Evolutionary conservation across 192 early-diverging fungal genomes (phyloP).

Genomic region (Coemansia aciculifera): DNA sequence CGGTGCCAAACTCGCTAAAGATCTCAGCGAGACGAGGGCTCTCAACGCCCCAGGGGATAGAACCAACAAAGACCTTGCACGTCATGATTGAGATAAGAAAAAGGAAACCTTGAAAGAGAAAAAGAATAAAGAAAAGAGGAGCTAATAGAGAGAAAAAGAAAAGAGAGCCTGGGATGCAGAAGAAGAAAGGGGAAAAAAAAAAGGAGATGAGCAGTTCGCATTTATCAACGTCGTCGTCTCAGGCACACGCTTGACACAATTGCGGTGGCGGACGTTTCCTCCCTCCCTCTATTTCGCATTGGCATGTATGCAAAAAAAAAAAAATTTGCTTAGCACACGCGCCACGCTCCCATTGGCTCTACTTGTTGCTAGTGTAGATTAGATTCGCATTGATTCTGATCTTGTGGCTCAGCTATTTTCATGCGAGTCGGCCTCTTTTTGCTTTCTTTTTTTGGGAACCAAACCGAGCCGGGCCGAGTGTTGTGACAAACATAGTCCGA

Average conservation of each 20-base stretch:
- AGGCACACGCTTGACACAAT: neutral
- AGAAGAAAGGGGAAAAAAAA: conserved; percentile 5
- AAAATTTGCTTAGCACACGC: neutral
- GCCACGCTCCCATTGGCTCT: neutral
- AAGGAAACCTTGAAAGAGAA: neutral
- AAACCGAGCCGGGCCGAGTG: neutral
- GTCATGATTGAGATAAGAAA: conserved; percentile 9
- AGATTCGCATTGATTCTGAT: neutral
- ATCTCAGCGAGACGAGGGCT: conserved; percentile 60
- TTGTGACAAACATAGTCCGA: neutral
- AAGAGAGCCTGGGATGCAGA: neutral
- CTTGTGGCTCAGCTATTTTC: neutral
- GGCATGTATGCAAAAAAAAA: neutral
- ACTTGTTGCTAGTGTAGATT: neutral
- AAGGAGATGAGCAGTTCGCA: neutral
- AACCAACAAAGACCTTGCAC: conserved; percentile 66
- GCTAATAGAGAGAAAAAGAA: neutral
- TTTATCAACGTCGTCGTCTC: conserved; percentile 1
- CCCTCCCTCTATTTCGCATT: neutral
- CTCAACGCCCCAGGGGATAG: conserved; percentile 66
- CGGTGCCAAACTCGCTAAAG: conserved; percentile 65
- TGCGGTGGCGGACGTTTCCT: neutral
- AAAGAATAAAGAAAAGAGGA: conserved; percentile 6
- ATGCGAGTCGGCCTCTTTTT: neutral
- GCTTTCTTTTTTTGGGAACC: neutral